Conservation (phyloP, 2,329 filamentous ascomycete genomes). For the Cladophialophora immunda region DNA sequence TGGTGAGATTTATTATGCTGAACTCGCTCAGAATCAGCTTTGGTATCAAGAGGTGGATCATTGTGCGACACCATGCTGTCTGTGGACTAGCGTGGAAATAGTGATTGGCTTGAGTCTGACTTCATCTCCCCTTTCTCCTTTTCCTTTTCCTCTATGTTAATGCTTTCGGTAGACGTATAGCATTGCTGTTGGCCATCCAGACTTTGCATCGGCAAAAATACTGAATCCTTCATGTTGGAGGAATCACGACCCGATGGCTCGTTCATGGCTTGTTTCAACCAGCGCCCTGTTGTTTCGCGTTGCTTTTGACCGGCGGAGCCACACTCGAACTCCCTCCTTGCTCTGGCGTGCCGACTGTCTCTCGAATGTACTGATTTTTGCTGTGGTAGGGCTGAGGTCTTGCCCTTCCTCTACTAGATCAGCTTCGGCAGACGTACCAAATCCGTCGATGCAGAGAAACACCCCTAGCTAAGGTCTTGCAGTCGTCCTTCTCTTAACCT, state of each 20-base stretch:
- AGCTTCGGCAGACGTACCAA: neutral
- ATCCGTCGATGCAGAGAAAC: neutral
- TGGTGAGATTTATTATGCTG: neutral
- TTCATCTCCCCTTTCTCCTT: neutral
- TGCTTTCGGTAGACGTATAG: neutral
- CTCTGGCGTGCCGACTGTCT: neutral
- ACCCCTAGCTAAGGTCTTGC: neutral
- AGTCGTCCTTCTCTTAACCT: neutral
- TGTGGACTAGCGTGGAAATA: conserved; percentile 9
- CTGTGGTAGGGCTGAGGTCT: neutral
- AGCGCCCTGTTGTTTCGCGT: neutral
- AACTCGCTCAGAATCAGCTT: no score
- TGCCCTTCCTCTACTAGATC: neutral
- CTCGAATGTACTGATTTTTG: neutral
- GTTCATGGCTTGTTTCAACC: neutral
- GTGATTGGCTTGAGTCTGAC: conserved; percentile 27
- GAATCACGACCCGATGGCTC: neutral
- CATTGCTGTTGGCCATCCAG: neutral
- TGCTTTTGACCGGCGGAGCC: neutral
- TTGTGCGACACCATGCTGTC: conserved; percentile 10
- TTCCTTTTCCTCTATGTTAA: no score
- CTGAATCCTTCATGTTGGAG: neutral
- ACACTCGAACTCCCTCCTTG: neutral
- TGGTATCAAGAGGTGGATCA: neutral
- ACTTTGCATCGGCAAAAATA: neutral